phyloP scores from a whole-genome alignment of 1,284 basidiomycete genomes.

The Trichosporon ovoides region DNA sequence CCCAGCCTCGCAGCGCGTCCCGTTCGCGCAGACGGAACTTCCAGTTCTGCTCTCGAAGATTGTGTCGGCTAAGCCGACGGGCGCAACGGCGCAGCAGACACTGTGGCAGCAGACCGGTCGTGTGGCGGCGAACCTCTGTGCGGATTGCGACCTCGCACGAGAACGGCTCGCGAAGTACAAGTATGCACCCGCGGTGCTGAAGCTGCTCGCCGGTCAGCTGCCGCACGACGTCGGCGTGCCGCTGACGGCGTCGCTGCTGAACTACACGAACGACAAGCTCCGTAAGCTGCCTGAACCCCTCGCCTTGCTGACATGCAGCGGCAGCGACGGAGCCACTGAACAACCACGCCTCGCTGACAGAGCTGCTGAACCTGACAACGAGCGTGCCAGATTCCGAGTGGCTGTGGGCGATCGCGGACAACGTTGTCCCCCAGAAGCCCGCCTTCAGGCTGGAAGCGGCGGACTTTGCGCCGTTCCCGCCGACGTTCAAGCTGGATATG shows the following conservation, averaged over 20 bases:
- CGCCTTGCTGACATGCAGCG: background rate
- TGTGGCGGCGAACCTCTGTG: constrained; percentile 38
- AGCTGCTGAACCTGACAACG: constrained; percentile 32
- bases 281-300: background rate
- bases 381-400: constrained; percentile 7
- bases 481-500: background rate
- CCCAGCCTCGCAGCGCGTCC: constrained; percentile 6
- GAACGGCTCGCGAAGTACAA: background rate
- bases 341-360: background rate
- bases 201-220: background rate
- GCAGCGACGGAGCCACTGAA: background rate
- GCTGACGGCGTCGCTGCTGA: constrained; percentile 5
- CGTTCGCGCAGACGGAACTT: constrained; percentile 9
- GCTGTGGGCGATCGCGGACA: constrained; percentile 6
- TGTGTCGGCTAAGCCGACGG: background rate
- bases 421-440: background rate
- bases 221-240: background rate
- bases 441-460: background rate
- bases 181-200: background rate
- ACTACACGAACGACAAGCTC: constrained; percentile 2
- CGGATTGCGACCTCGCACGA: constrained; percentile 21
- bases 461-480: constrained; percentile 7
- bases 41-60: constrained; percentile 6
- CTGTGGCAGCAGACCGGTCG: constrained; percentile 27
- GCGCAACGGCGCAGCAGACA: background rate